Conservation (phyloP, 352 stramenopile species). For the Phytophthora megakarya region DNA sequence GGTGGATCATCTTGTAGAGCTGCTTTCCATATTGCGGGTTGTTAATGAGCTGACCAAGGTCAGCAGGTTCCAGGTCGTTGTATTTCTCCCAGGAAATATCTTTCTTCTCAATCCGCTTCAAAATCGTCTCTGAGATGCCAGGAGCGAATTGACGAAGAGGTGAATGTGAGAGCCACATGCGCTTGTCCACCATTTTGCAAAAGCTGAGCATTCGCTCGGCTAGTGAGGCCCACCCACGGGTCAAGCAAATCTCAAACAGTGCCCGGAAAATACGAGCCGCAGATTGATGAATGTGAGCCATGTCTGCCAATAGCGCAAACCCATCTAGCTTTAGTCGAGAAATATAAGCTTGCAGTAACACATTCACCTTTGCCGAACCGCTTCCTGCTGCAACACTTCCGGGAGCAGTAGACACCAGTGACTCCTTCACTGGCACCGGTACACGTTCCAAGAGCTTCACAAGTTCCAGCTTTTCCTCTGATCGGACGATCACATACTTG, state of each 20-base stretch:
- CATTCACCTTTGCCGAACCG: constrained; percentile 97
- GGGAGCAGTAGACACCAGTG: constrained; percentile 55
- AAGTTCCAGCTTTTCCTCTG: constrained; percentile 99
- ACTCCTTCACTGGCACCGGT: constrained; percentile 99
- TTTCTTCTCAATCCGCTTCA: constrained; percentile 98
- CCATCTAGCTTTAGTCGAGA: constrained; percentile 97
- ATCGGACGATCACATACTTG: constrained; percentile 97
- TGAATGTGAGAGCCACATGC: constrained; percentile 98
- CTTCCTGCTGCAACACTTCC: constrained; percentile 49
- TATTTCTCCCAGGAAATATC: constrained; percentile 99
- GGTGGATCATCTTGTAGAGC: constrained; percentile 98
- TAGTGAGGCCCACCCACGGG: constrained; percentile 94
- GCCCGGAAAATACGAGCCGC: constrained; percentile 98
- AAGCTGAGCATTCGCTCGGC: constrained; percentile 96
- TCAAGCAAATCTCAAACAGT: constrained; percentile 99
- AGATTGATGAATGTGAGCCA: constrained; percentile 99
- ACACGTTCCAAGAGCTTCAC: constrained; percentile 97
- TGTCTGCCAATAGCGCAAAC: constrained; percentile 98
- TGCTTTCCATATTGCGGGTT: constrained; percentile 98
- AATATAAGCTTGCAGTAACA: constrained; percentile 99
- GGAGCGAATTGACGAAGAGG: constrained; percentile 97
- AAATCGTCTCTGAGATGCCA: constrained; percentile 94
- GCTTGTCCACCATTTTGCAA: constrained; percentile 99
- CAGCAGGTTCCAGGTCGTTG: constrained; percentile 95
- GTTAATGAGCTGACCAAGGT: constrained; percentile 97